Percentiles rank a stretch among this genome's conserved stretches.
These are phyloP conservation scores for Penicillium olsonii DNA, from an alignment of 2,329 filamentous ascomycete genomes.

Conservation along the genomic window DNA sequence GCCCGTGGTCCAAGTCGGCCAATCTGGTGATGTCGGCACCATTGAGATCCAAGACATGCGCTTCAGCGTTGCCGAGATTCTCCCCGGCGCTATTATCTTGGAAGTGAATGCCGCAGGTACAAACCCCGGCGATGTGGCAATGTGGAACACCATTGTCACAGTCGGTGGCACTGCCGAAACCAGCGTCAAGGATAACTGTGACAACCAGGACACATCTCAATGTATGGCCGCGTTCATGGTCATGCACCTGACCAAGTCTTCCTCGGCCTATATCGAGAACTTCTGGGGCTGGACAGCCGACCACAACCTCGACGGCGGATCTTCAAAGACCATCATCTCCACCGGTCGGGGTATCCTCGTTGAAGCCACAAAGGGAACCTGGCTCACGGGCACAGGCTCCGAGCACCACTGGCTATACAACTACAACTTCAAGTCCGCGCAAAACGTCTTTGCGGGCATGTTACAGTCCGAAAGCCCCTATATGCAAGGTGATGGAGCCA, in stretches of 20 bases:
- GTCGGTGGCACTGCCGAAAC: constrained; percentile 42
- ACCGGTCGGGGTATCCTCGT: constrained; percentile 44
- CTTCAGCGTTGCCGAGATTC: constrained; percentile 52
- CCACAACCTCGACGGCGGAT: constrained; percentile 50
- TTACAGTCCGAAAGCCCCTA: constrained; percentile 37
- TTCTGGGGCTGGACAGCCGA: constrained; percentile 52
- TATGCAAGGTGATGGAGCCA: constrained; percentile 35
- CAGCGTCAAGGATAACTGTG: constrained; percentile 30
- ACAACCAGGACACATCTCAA: constrained; percentile 9
- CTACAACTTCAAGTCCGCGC: constrained; percentile 48
- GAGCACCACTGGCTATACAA: constrained; percentile 53
- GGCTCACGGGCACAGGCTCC: constrained; percentile 49
- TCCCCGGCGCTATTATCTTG: constrained; percentile 42
- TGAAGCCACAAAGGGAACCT: constrained; percentile 45
- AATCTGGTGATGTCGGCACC: constrained; percentile 49
- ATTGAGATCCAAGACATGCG: constrained; percentile 55
- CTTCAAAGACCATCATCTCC: constrained; percentile 30
- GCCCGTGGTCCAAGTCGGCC: constrained; percentile 55
- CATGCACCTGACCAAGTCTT: constrained; percentile 51
- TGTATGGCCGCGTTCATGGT: constrained; percentile 54
- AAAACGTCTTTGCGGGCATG: constrained; percentile 44
- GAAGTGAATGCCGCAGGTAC: constrained; percentile 55
- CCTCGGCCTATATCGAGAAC: constrained; percentile 57
- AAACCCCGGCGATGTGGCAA: constrained; percentile 51
- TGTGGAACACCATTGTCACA: constrained; percentile 52